These are phyloP conservation scores for Podosphaera aphanis DNA, from an alignment of 2,329 filamentous ascomycete species.

Conservation along the genomic window DNA sequence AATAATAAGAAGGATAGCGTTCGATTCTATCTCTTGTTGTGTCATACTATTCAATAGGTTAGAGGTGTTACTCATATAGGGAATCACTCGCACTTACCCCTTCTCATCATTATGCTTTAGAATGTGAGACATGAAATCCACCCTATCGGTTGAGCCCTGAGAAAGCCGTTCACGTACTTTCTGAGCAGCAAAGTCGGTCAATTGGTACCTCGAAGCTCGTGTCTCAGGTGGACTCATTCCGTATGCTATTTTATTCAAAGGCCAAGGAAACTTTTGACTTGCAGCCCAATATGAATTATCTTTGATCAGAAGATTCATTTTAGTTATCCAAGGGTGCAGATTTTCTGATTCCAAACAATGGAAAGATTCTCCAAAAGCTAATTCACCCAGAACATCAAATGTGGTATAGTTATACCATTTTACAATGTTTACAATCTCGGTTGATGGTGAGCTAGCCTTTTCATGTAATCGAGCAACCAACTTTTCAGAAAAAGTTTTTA, in stretches of 20 bases:
- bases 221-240: not conserved
- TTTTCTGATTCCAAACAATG: slow-evolving; percentile 12
- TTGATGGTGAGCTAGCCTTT: slow-evolving; percentile 1
- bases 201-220: not conserved
- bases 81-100: not conserved
- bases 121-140: slow-evolving; percentile 1
- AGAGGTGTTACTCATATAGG: not conserved
- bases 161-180: not conserved
- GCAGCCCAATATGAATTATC: not conserved
- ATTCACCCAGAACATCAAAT: slow-evolving; percentile 20
- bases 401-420: slow-evolving; percentile 17
- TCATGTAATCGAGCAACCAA: slow-evolving; percentile 11
- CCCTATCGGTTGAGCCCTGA: not conserved
- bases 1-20: slow-evolving; percentile 3
- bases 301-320: not conserved
- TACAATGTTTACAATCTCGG: not conserved
- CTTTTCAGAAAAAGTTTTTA: slow-evolving; percentile 3
- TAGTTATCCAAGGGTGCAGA: slow-evolving; percentile 9
- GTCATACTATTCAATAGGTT: slow-evolving; percentile 1
- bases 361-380: slow-evolving; percentile 22
- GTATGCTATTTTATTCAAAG: not conserved
- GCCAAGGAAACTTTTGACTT: not conserved
- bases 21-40: slow-evolving; percentile 3
- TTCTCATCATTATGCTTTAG: slow-evolving; percentile 8
- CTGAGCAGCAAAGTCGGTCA: not conserved